These are phyloP conservation scores for Colletotrichum sp. DNA, from an alignment of 2,329 filamentous ascomycete species.

Conservation along the genomic window DNA sequence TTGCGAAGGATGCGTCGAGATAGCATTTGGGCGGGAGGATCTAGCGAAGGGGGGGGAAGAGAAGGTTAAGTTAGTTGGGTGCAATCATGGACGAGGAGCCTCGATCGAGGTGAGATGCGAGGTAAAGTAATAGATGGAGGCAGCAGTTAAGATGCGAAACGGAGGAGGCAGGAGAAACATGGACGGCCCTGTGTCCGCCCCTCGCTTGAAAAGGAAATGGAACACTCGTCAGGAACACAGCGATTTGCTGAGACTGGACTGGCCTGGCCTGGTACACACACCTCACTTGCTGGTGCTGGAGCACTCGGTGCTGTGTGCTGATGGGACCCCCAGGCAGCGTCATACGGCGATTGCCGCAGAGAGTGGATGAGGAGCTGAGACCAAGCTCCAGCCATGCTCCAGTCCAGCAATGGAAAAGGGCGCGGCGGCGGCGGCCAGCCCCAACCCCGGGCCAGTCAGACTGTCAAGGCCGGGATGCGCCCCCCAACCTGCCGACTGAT, in stretches of 20 bases:
- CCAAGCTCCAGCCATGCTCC: not conserved
- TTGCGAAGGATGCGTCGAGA: constrained; percentile 68
- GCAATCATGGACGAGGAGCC: not conserved
- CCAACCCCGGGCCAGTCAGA: not conserved
- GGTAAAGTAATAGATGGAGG: not conserved
- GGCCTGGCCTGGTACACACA: not conserved
- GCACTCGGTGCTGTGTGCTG: not conserved
- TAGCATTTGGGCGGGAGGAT: constrained; percentile 43
- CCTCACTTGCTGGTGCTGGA: not conserved
- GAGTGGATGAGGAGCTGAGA: constrained; percentile 20
- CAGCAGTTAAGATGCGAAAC: constrained; percentile 8
- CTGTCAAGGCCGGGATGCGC: not conserved
- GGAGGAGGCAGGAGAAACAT: constrained; percentile 16
- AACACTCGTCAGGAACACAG: not conserved
- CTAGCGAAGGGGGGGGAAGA: not conserved
- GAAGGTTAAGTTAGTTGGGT: constrained; percentile 11
- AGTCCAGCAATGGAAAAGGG: not conserved
- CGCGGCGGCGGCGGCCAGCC: not conserved
- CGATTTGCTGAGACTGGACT: not conserved
- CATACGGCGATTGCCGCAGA: constrained; percentile 18
- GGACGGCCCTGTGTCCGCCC: not conserved
- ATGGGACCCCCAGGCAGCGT: constrained; percentile 10
- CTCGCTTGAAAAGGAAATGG: not conserved
- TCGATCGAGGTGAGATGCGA: not conserved
- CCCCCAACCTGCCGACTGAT: not conserved